Evolutionary conservation across 2,329 filamentous ascomycete species (phyloP), one percentile per base, ranked within the genome.

Genomic region (Scedosporium minutisporum): DNA sequence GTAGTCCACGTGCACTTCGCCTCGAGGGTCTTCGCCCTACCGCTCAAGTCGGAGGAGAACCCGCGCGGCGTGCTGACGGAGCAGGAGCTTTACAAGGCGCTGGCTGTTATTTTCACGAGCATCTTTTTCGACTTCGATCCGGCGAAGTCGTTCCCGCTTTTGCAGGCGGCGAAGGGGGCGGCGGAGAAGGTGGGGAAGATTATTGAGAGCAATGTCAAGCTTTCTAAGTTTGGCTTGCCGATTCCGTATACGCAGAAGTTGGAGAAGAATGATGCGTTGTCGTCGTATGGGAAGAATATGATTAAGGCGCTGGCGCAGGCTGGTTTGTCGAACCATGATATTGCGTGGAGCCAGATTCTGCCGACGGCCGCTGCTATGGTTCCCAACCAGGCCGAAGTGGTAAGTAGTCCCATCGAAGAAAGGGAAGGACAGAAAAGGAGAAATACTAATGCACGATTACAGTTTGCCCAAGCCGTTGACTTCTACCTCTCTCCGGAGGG

Each of bases 391-490:
- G 86, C 83, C 1, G 84, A 89, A 69, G 78, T 88, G 68, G 82
- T 86, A 73, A 73, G 80, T 76, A 3, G 4, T 9, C 1, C 21
- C 9, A 4, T 25, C 12, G 16, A 48, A 3, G 21, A 10, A 27
- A 9, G 44, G 5, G 16, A 58, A 44, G 2, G 1, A 7, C n/a
- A n/a, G n/a, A n/a, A 14, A 58, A 44, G 3, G 23, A 7, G 38
- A 25, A n/a, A n/a, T 23, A 14, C 29, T 16, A 6, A 48, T 66
- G n/a, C 67, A 72, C 1, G 18, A 23, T 4, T n/a, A 10, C 64
- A 86, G 80, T 91, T 92, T 70, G 84, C 87, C 1, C 87, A 90
- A 75, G 80, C 88, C 1, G 77, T 91, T 18, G 88, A 92, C 70
- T 91, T 84, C 74, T 92, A 89, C 70, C 79, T 92, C 4, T 82